Conservation (phyloP, 2,329 filamentous ascomycete genomes). For the Ascocoryne sarcoides region DNA sequence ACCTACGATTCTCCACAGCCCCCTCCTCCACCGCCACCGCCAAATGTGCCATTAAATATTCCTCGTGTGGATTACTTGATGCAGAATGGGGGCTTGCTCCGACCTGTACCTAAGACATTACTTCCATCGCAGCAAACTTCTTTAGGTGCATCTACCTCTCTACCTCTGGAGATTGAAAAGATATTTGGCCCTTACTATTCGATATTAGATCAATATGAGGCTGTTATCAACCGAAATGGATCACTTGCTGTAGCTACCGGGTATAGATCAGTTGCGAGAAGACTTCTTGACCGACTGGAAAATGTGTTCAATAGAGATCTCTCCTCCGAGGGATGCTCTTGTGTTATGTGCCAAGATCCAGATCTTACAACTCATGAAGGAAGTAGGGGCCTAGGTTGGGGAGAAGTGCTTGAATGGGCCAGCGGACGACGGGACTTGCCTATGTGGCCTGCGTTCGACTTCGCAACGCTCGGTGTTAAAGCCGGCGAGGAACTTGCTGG, state of each 20-base stretch:
- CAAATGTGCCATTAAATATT: conserved; percentile 47
- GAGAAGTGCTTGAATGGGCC: conserved; percentile 87
- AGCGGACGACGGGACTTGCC: conserved; percentile 82
- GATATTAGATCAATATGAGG: conserved; percentile 76
- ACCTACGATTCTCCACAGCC: conserved; percentile 34
- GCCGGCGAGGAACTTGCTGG: conserved; percentile 47
- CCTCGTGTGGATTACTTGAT: conserved; percentile 88
- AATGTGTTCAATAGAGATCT: conserved; percentile 92
- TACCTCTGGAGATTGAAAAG: conserved; percentile 51
- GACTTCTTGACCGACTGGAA: conserved; percentile 81
- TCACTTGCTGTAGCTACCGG: conserved; percentile 93
- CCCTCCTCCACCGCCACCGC: conserved; percentile 66
- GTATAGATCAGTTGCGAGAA: conserved; percentile 86
- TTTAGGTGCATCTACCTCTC: conserved; percentile 15
- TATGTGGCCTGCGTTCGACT: conserved; percentile 78
- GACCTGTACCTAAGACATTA: conserved; percentile 64
- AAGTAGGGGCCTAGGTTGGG: conserved; percentile 77
- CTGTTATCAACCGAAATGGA: conserved; percentile 73
- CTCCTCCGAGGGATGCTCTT: conserved; percentile 74
- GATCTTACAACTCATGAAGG: conserved; percentile 34
- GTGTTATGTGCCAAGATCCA: conserved; percentile 67
- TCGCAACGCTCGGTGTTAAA: conserved; percentile 52
- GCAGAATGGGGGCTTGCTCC: conserved; percentile 73
- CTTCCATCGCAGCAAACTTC: conserved; percentile 39
- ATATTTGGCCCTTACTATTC: conserved; percentile 78